phyloP scores from a whole-genome alignment of 2,329 filamentous ascomycete species.

The Paracamarosporium sp. region DNA sequence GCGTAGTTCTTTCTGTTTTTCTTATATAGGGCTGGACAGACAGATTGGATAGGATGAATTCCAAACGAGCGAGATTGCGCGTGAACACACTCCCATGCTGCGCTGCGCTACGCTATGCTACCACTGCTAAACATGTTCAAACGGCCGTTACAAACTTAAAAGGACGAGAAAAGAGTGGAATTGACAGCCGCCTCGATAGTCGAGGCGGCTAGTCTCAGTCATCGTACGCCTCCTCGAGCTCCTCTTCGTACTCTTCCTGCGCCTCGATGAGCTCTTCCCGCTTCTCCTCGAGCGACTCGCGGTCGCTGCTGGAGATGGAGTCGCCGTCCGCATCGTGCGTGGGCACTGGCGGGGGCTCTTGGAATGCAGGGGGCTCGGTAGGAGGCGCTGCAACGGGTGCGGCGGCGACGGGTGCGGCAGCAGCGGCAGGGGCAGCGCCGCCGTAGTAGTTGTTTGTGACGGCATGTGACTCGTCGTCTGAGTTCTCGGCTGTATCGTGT shows the following conservation, averaged over 20 bases:
- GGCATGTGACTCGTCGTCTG: conserved; percentile 33
- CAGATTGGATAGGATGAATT: not conserved
- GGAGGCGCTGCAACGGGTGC: conserved; percentile 13
- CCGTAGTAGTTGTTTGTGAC: conserved; percentile 5
- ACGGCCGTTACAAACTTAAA: not conserved
- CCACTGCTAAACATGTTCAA: not conserved
- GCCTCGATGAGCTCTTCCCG: conserved; percentile 61
- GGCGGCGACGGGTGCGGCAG: conserved; percentile 20
- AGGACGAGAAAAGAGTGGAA: not conserved
- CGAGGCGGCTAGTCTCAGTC: conserved; percentile 22
- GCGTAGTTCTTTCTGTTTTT: not conserved
- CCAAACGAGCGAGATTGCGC: conserved; percentile 14
- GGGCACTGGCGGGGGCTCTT: conserved; percentile 43
- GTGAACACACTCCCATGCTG: not conserved
- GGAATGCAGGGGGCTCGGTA: conserved; percentile 18
- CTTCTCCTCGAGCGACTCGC: conserved; percentile 58
- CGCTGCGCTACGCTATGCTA: conserved; percentile 18
- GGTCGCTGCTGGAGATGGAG: conserved; percentile 45
- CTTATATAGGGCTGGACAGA: not conserved
- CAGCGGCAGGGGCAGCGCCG: conserved; percentile 12
- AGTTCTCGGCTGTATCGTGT: conserved; percentile 35
- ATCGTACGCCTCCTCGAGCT: conserved; percentile 43
- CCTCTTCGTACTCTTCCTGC: conserved; percentile 59
- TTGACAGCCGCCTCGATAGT: not conserved
- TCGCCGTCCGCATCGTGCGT: conserved; percentile 52